Evolutionary conservation across 1,284 basidiomycete species (phyloP), one percentile per base, ranked within the genome.

Genomic region (Malassezia psittaci): DNA sequence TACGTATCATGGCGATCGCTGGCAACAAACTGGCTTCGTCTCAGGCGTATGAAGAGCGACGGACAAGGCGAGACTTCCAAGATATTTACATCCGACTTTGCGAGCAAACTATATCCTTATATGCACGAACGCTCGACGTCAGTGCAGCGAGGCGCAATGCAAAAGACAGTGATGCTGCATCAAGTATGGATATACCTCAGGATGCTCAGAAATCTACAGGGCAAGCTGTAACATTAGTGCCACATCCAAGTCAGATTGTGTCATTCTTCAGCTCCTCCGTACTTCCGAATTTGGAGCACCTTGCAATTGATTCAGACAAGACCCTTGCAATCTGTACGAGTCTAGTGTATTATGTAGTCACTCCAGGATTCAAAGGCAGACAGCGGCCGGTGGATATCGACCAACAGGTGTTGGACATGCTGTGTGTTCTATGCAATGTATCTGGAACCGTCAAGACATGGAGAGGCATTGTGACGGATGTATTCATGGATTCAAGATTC

Each of bases 21-120:
- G 85, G 85, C 0, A 32, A 18, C 60, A 93, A 89, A 71, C 80
- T 96, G 13, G 83, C 86, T 2, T 86, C 88, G 66, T 66, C 65
- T 1, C 91, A 89, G 3, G 87, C 88, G 0, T 80, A 93, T 72
- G 93, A 96, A 58, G 93, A 98, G 75, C 81, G 84, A 16, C 81
- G 87, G 18, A 78, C 90, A 52, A 82, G 87, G n/a, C 86, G 89
- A 66, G 93, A 98, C 59, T 77, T 96, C 15, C 90, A 93, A 81
- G 93, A 98, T 57, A 84, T 82, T 0, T 91, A 87, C 67, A 81
- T 83, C 39, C 91, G 88, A 74, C 80, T 96, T 0, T 79, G 90
- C 9, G 94, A 99, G 65, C 79, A 83, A 2, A 86, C 85, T 48
- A 81, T 90, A 6, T 77, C 81, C 2, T 81, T 88, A 55, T 82